Evolutionary conservation across 1,284 basidiomycete genomes (phyloP), one percentile per base, ranked within the genome.

Genomic region (Cutaneotrichosporon sp.): DNA sequence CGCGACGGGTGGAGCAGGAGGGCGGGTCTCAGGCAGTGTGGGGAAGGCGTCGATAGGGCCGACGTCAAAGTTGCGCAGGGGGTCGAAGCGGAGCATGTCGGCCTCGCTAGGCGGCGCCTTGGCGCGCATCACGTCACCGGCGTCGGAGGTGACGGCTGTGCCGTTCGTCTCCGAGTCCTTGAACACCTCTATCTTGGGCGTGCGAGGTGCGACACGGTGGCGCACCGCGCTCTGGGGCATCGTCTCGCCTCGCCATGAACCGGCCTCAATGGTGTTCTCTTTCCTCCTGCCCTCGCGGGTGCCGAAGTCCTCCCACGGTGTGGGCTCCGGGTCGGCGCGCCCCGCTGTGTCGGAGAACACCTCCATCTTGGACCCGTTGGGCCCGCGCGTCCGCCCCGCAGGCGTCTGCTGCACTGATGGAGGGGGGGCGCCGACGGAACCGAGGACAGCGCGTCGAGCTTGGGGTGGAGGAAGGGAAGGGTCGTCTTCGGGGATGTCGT

Each of bases 11-110:
- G 57, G 47, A 2, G 69, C 68, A 11, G 65, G 29, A 8, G 63
- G 45, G 6, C 69, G 65, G 0, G 70, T 54, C 14, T 68, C 57
- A n/a, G 38, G 38, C 18, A 42, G 38, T 3, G 38, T 4, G 16
- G 38, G 38, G 18, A 42, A 42, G 38, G 38, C 38, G 9, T 72
- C 69, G 8, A 78, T 25, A 22, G 60, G 53, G 16, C 67, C 64
- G 58, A 72, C 70, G 65, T 74, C 69, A 66, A 68, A 72, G 68
- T 85, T 84, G 68, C 84, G 84, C 67, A 86, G 81, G 10, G 86
- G 87, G 65, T 86, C 82, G 20, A 81, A 77, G 51, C 84, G 85
- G 24, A 87, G 81, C 2, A 77, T 63, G 54, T 84, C 83, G 3
- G 81, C 79, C 63, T 83, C 82, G 11, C 74, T 73, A 0, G 72